Percentiles rank a stretch among this genome's conserved stretches.
Conservation (phyloP, 345 rosid species). For the Cardiospermum halicacabum region DNA sequence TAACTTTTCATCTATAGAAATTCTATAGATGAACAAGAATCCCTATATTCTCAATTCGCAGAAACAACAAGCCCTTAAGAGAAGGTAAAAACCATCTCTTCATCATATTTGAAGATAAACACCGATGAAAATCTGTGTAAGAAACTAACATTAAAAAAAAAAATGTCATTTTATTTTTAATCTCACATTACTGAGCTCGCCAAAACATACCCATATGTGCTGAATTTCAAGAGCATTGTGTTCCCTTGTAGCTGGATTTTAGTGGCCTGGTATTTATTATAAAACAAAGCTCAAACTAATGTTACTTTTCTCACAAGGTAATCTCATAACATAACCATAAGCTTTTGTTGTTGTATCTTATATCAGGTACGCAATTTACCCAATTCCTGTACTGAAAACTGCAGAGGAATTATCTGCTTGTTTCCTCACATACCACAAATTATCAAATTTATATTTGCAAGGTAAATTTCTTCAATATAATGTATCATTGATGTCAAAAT, state of each 20-base stretch:
- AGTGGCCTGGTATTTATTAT: conserved; percentile 31
- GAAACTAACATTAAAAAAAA: no score
- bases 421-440: conserved; percentile 43
- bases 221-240: conserved; percentile 21
- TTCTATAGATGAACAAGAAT: no score
- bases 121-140: no score
- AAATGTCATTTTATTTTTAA: background rate
- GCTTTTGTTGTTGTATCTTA: background rate
- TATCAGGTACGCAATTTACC: conserved; percentile 42
- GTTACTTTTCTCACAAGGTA: background rate
- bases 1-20: no score
- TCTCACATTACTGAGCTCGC: conserved; percentile 25
- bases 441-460: conserved; percentile 21
- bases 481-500: no score
- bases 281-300: background rate
- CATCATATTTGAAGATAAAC: no score
- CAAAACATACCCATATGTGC: conserved; percentile 17
- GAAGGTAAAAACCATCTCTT: no score
- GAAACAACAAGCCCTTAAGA: no score
- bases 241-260: conserved; percentile 37
- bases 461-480: conserved; percentile 20
- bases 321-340: background rate
- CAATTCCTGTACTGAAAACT: conserved; percentile 21
- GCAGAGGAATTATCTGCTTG: conserved; percentile 32
- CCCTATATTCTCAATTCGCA: no score